Conservation (phyloP, 1,139 yeast genomes). For the Kodamaea anthophila region DNA sequence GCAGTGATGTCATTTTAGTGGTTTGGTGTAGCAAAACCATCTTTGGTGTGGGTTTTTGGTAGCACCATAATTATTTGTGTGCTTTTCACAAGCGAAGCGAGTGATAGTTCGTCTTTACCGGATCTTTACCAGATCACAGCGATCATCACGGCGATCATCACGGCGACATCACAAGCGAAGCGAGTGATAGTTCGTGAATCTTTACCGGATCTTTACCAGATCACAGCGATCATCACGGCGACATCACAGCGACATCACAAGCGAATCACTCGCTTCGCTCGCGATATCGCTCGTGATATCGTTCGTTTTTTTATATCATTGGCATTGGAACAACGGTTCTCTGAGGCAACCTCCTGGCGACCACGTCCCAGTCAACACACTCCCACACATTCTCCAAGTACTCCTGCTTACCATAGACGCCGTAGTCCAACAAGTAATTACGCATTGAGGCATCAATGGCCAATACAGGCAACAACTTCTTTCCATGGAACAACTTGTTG, state of each 20-base stretch:
- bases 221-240: too few relatives aligned
- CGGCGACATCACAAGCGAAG: too few relatives aligned
- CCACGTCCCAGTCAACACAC: slow-evolving; percentile 65
- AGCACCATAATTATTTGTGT: too few relatives aligned
- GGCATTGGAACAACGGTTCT: slow-evolving; percentile 21
- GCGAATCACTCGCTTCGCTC: neutral
- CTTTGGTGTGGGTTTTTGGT: too few relatives aligned
- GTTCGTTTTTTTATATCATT: slow-evolving; percentile 1
- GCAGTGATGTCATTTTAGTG: too few relatives aligned
- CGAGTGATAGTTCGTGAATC: too few relatives aligned
- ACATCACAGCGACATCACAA: neutral
- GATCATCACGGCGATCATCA: too few relatives aligned
- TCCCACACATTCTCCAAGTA: slow-evolving; percentile 69
- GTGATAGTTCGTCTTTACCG: too few relatives aligned
- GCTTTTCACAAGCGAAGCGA: too few relatives aligned
- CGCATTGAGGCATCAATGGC: slow-evolving; percentile 70
- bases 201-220: too few relatives aligned
- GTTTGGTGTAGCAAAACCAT: too few relatives aligned
- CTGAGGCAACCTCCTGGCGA: slow-evolving; percentile 52
- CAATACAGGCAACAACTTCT: slow-evolving; percentile 53
- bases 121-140: too few relatives aligned
- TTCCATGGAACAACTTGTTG: slow-evolving; percentile 29
- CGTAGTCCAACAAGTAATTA: slow-evolving; percentile 64
- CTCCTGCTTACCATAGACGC: slow-evolving; percentile 63
- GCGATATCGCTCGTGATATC: neutral